Base-by-base conservation (phyloP, 805 yeast species). In the Saccharomycopsis vini region DNA sequence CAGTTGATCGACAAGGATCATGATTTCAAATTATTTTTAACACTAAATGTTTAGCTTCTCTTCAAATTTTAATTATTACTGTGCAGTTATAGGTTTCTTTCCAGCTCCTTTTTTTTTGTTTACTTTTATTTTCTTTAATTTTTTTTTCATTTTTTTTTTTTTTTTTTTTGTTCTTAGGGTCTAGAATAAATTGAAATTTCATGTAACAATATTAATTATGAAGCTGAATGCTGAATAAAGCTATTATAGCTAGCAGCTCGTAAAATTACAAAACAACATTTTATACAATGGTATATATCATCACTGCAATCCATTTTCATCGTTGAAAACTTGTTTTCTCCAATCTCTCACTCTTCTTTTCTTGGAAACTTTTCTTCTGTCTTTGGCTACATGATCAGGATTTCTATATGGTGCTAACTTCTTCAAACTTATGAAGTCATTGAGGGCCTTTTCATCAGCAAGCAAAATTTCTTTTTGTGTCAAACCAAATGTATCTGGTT, bases 361-460 rank as follows among this genome's bases (percentile, higher is more conserved):
- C 70, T 90, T 92, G 31, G 88, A 77, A 46, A 74, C 82, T 65
- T 86, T 85, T 58, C 94, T 73, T 62, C 77, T 82, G 61, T 92
- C 98, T 58, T 81, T 86, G 52, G 69, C 63, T 51, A 78, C 70
- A 51, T 72, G 69, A 47, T 84, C 94, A 51, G 74, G 74, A 20
- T 86, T 77, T 60, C 96, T 77, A 61, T 85, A 92, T 23, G 97
- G 90, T 0, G 97, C 97, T 52, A 92, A 78, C 62, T 89, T 89
- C 68, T 90, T 90, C 55, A 92, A 66, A 19, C 96, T 92, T 46
- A 88, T 80, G 56, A 71, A 88, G 45, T 79, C 81, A 62, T 92
- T 92, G 61, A 92, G 69, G 39, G 81, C 83, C 49, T 73, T 71
- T 60, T 92, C 98, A 56, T 85, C 90, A 12, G 98, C 98, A 46